Evolutionary conservation across 169 alveolate genomes (phyloP), one percentile per base, ranked within the genome.

Genomic region (Babesia sp.): DNA sequence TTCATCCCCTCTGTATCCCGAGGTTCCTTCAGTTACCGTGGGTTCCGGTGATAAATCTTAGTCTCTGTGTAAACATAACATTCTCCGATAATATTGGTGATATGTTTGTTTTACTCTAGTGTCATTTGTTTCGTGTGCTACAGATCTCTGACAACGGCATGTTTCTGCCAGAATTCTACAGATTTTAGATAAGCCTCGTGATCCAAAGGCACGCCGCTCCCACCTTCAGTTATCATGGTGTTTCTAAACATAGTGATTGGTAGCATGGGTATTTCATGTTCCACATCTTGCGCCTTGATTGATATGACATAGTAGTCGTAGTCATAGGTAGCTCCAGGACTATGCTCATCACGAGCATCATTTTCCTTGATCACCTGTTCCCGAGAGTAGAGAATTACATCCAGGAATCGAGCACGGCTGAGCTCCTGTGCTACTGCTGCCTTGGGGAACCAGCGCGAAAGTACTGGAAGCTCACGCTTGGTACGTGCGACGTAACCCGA

Each of bases 171-270:
- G 86, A 91, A 98, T 66, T 89, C 95, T n/a, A 98, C 99, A 44
- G 98, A 86, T 37, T 92, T 91, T 67, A 87, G 70, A 79, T 98
- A 97, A 54, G 90, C 91, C 41, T 90, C 97, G 48, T 95, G 86
- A 64, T 94, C 94, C 12, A 98, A 63, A 45, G 95, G 93, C n/a
- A 96, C 98, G 44, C 99, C 99, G 78, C 99, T 96, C 28, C 99
- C 99, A 20, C 99, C 99, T 71, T 96, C 96, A 39, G 94, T 95
- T 64, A 94, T 94, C 51, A 98, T 84, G 1, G 99, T 93, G 88
- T 98, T 98, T 68, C 99, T 90, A 95, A 98, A 64, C 45, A 14
- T 29, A 54, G 99, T 98, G 7, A 97, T 97, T 8, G 99, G 99
- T 26, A 94, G 87, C 99, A 98, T 97, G 7, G 99, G 99, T 14